Conservation (phyloP, 768 basidiomycete species). For the Collybia sp. region DNA sequence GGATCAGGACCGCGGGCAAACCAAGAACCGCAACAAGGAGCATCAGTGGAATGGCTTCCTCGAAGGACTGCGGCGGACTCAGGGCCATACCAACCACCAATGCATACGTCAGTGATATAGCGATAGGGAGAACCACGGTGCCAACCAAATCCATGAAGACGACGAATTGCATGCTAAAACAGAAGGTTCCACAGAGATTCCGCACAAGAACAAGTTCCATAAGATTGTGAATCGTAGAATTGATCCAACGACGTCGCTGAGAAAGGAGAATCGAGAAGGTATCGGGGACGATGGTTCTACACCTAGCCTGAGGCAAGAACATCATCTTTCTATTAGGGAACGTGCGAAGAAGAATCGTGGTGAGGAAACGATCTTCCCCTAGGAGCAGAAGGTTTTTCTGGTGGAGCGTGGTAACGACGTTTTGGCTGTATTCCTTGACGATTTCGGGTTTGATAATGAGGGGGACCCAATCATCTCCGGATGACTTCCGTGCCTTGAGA, state of each 20-base stretch:
- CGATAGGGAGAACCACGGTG: conserved; percentile 90
- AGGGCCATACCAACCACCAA: conserved; percentile 81
- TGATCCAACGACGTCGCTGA: conserved; percentile 98
- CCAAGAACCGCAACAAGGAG: conserved; percentile 89
- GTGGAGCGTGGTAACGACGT: conserved; percentile 89
- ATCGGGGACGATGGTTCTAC: conserved; percentile 94
- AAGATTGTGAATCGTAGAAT: conserved; percentile 97
- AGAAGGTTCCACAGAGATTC: conserved; percentile 97
- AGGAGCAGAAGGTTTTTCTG: conserved; percentile 96
- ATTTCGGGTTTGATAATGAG: conserved; percentile 97
- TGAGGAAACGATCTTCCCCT: conserved; percentile 98
- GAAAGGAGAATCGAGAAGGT: conserved; percentile 91
- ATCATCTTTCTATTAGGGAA: conserved; percentile 99
- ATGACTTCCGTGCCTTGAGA: conserved; percentile 84
- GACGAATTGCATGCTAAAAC: conserved; percentile 99
- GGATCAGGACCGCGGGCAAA: conserved; percentile 86
- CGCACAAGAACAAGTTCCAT: conserved; percentile 98
- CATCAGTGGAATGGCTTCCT: conserved; percentile 91
- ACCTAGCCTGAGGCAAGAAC: conserved; percentile 95
- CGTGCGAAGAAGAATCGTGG: conserved; percentile 91
- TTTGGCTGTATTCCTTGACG: conserved; percentile 94
- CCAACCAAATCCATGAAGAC: conserved; percentile 96
- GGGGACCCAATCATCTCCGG: conserved; percentile 96
- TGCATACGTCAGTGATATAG: conserved; percentile 85
- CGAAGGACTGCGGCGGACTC: conserved; percentile 76